Base-by-base conservation (phyloP, 129 eudicot species). In the Flaveria linearis region DNA sequence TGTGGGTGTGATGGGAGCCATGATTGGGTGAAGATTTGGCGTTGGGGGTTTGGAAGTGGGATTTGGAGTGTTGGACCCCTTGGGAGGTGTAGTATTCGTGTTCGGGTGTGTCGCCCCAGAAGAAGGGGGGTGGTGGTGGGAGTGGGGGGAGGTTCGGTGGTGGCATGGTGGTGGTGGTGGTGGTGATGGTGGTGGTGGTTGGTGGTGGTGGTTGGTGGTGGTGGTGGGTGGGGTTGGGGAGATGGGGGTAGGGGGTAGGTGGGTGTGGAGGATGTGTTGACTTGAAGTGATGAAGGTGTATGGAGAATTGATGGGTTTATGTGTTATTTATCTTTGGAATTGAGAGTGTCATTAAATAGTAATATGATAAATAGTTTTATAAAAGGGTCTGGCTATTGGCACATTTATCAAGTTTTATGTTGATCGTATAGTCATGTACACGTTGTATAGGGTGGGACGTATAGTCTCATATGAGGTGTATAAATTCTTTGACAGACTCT, bases 91-190 rank as follows among this genome's bases (percentile, higher is more conserved):
- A 92, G 86, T 81, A 90, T 51, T 89, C 90, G 12, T 84, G 82
- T 47, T 92, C 98, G 15, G 93, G 98, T 43, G 82, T 79, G 63
- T 84, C 88, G 12, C 98, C 98, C 98, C 98, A 92, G 86, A 86
- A 89, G 80, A 89, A 89, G 0, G 85, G 75, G 0, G 92, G 87
- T 15, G 95, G 75, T 0, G 86, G 62, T 2, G 89, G 81, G n/a
- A 82, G 74, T 0, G 72, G 82, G 11, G 81, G 81, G 5, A 78
- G 15, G 16, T 78, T 61, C 0, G 80, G 36, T 10, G 80, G 53
- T 17, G 90, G 6, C 91, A 87, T 84, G 79, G 71, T 73, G 17
- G 85, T 11, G 20, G 73, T 41, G 28, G 36, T 16, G 57, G 69
- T 30, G 22, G 49, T 8, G 71, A 9, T 11, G 64, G 49, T 11